Base-by-base conservation (phyloP, 306 rosid species). In the Cyclanthera cordifolia region DNA sequence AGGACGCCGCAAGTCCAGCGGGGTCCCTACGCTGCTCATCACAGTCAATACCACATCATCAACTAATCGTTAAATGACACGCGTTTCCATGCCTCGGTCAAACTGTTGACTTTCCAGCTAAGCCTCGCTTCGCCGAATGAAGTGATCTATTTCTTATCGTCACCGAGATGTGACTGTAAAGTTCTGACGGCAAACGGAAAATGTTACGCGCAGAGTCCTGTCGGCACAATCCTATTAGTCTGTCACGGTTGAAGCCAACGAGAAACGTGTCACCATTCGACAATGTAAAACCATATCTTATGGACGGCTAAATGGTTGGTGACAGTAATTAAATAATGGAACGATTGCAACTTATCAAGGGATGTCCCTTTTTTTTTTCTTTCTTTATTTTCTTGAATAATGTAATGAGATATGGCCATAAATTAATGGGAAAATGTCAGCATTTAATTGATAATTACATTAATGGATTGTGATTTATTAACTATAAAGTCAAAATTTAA, bases 181-280 rank as follows among this genome's bases (percentile, higher is more conserved):
- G 25, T 64, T 70, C 20, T 25, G 30, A 72, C 17, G 58, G 75
- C 51, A 27, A 12, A 21, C 32, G 1, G 4, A 8, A 32, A 0
- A 34, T 19, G 9, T 32, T 59, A 59, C 25, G 48, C 47, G 1
- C 15, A 34, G 32, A 61, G 51, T 24, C 11, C 16, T 32, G 78
- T 69, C 81, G 81, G 78, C 74, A 69, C 6, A 21, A 8, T 68
- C 19, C 72, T 43, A 60, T 60, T 60, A 78, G 78, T 23, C 27
- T 48, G 56, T 59, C 23, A 4, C 5, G 8, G 49, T 41, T 64
- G 74, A 73, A 49, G 65, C 74, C 70, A 39, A 30, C 47, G 48
- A 10, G 48, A 60, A 46, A 50, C 14, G 34, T 15, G 53, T 20
- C 68, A 4, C 11, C 53, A 1, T 59, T n/a, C n/a, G n/a, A n/a